Conservation (phyloP, 352 stramenopile genomes). For the Globisporangium perplexum region DNA sequence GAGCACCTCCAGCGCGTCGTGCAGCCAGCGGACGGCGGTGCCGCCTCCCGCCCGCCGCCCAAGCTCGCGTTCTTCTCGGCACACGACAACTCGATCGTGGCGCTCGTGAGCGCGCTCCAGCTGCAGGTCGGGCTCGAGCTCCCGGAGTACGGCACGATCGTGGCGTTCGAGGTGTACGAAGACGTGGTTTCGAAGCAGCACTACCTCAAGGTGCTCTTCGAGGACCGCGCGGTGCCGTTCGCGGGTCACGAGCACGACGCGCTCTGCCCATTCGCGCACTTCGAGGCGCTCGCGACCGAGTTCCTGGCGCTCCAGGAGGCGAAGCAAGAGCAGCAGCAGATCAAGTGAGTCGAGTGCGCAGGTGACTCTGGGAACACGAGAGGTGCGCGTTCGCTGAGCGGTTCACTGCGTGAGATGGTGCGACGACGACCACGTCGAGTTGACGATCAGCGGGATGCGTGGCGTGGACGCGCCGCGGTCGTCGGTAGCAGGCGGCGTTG, state of each 20-base stretch:
- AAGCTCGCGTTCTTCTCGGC: constrained; percentile 82
- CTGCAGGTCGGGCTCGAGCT: constrained; percentile 49
- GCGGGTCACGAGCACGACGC: constrained; percentile 44
- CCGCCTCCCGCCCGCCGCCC: constrained; percentile 17
- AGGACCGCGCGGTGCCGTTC: constrained; percentile 43
- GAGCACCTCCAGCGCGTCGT: constrained; percentile 43
- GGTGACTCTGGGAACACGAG: not conserved
- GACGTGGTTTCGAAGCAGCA: constrained; percentile 31
- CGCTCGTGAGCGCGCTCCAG: constrained; percentile 60
- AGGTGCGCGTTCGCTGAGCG: not conserved
- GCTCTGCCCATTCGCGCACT: constrained; percentile 57
- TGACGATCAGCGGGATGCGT: constrained; percentile 27
- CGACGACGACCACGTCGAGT: constrained; percentile 36
- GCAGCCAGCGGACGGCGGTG: not conserved
- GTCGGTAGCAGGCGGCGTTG: constrained; percentile 8
- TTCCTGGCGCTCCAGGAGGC: constrained; percentile 30
- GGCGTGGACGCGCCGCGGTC: constrained; percentile 15
- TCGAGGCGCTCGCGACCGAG: constrained; percentile 43
- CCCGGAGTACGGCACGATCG: constrained; percentile 63
- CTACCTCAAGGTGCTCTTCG: constrained; percentile 59
- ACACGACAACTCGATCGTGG: constrained; percentile 83
- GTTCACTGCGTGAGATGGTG: constrained; percentile 7
- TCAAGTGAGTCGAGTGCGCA: not conserved
- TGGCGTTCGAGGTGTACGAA: constrained; percentile 70
- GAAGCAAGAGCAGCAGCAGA: not conserved